A percentile compares a stretch with the other conserved stretches of the same genome.
Conservation (phyloP, 257 asterid genomes). For the Fraxinus excelsior region DNA sequence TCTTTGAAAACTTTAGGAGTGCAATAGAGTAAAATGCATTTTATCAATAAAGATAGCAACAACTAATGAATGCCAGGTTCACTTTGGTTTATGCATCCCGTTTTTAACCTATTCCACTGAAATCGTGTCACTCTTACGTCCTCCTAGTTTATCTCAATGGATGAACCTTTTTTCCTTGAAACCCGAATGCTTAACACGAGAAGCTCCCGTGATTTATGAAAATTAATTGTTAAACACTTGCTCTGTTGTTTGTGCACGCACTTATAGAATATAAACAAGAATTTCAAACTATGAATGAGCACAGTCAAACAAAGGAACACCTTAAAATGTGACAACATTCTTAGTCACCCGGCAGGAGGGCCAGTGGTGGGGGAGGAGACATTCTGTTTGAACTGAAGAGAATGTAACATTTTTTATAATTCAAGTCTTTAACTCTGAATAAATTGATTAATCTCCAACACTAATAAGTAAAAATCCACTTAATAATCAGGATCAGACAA, state of each 20-base stretch:
- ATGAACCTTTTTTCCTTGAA: neutral
- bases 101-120: no score
- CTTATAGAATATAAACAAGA: neutral
- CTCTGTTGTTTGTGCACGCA: neutral
- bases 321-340: neutral
- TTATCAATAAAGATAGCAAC: no score
- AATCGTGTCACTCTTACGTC: neutral
- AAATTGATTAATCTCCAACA: conserved; percentile 5
- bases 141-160: no score
- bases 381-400: neutral
- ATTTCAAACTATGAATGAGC: neutral
- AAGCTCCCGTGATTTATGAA: no score
- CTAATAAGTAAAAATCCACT: neutral
- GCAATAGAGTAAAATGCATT: no score
- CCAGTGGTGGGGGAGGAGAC: neutral
- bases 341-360: neutral
- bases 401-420: neutral
- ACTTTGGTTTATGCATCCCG: no score
- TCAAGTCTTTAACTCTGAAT: neutral
- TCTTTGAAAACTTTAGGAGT: no score
- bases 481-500: conserved; percentile 18
- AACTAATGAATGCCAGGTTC: no score
- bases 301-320: neutral
- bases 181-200: no score
- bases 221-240: neutral